Evolutionary conservation across 164 flowering plant genomes (phyloP), one percentile per base, ranked within the genome.

Genomic region (Macadamia integrifolia): DNA sequence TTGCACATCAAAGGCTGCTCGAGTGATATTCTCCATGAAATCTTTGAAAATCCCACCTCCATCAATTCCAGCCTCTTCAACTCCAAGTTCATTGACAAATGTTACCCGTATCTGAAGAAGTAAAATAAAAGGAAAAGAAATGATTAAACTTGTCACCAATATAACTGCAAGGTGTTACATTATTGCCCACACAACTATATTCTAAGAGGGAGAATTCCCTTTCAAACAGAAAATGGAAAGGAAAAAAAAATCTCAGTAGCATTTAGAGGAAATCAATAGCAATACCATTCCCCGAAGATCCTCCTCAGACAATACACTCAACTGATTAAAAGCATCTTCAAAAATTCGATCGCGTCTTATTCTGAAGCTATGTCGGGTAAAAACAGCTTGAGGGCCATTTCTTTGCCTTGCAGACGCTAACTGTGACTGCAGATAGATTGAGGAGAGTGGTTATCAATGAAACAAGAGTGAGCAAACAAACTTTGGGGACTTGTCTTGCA

Each of bases 1-100:
- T 71, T 94, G 99, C 72, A 89, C 86, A 76, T 92, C 92, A 80
- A 92, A 94, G 43, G 99, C 97, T 55, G 98, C 88, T 72, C 91
- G 86, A 49, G 97, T 86, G 58, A 94, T 87, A 63, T 87, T 92
- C 79, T 94, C 99, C 99, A 94, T 94, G 74, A 94, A 94, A 80
- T 94, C 99, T 75, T 94, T 94, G 70, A 94, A 94, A 72, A 94
- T 94, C 31, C 99, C 99, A 74, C 99, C 98, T 55, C 99, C 99
- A 82, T 94, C 99, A 66, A 94, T 90, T 30, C 99, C 99, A 78
- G 97, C 99, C 82, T 94, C 99, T 83, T 94, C 99, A 71, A 86
- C 99, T 63, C 99, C 99, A 79, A 94, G 79, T 77, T 94, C 97
- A 83, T 94, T 94, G 62, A 94, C 83, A 78, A 90, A 94, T 40